phyloP scores from a whole-genome alignment of 2,329 filamentous ascomycete genomes.

The Leptographium procerum region DNA sequence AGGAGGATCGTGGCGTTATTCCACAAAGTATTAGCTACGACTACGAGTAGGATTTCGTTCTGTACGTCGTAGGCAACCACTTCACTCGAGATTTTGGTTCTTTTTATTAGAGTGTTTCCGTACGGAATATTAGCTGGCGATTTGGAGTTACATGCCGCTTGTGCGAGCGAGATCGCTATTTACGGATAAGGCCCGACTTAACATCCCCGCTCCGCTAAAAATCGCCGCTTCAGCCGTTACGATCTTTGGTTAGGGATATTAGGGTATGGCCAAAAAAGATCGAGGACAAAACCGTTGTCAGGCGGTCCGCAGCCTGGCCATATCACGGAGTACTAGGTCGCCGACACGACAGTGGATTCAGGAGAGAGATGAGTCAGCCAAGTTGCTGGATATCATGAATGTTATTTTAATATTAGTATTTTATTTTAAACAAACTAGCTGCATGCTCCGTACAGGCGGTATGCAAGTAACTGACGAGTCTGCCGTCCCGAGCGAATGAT shows the following conservation, averaged over 20 bases:
- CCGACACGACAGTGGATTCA: background rate
- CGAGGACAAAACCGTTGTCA: background rate
- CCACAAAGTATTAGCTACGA: no score
- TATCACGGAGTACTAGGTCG: background rate
- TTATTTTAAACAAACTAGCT: no score
- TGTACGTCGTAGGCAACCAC: no score
- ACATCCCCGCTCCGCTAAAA: background rate
- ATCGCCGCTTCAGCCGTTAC: background rate
- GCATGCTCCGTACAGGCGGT: background rate
- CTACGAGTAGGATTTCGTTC: background rate
- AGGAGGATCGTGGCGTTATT: no score
- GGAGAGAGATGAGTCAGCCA: background rate
- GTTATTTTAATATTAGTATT: no score
- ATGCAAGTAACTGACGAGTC: no score
- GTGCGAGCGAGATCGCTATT: background rate
- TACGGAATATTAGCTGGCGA: no score
- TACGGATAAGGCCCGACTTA: background rate
- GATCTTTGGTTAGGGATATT: background rate
- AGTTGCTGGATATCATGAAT: no score
- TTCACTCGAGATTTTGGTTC: no score
- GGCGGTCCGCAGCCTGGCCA: background rate
- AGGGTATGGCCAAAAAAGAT: background rate
- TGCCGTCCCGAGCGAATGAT: no score
- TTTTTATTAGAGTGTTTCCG: no score
- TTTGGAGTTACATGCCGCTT: no score